Evolutionary conservation across 2,329 filamentous ascomycete genomes (phyloP), one percentile per base, ranked within the genome.

Genomic region (Epichloe bromicola): DNA sequence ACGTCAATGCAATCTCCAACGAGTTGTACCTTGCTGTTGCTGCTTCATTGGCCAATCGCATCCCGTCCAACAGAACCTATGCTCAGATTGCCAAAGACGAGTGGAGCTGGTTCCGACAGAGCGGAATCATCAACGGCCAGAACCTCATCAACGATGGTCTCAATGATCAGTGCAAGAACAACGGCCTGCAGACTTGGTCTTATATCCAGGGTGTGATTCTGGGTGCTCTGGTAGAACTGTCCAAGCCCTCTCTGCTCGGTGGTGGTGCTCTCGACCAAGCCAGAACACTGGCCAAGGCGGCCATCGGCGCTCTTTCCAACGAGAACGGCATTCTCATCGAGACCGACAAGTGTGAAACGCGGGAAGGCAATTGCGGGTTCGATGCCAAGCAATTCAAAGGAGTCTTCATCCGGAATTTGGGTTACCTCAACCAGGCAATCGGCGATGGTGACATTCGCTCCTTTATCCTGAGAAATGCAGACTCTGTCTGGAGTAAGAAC

Each of bases 381-480:
- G 75, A 82, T 53, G 75, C 70, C 1, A 72, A 77, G 34, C 80
- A 85, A 59, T 88, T 88, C 74, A 88, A 88, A 64, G 85, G 85
- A 4, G 71, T 86, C 38, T 86, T 87, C 56, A 72, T 78, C 15
- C 74, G 82, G 17, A 85, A 85, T 59, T 66, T 88, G 26, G 71
- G 73, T 39, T 74, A 76, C 49, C 64, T 88, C 37, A 70, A 83
- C 17, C 60, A 66, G 1, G 74, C 64, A 2, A 72, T 72, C 2
- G 75, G 76, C 0, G 67, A 75, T 39, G 62, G 69, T 2, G 61
- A 62, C 7, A 83, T 80, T 59, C 67, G 64, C 8, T 60, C 66
- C 2, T 80, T 82, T 50, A 75, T 88, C 50, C 62, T 73, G 48
- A 67, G 63, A 30, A 87, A 85, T 52, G 83, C 83, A 6, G 68